Evolutionary conservation across 1,284 basidiomycete species (phyloP).

Genomic region (Tilletia caries): DNA sequence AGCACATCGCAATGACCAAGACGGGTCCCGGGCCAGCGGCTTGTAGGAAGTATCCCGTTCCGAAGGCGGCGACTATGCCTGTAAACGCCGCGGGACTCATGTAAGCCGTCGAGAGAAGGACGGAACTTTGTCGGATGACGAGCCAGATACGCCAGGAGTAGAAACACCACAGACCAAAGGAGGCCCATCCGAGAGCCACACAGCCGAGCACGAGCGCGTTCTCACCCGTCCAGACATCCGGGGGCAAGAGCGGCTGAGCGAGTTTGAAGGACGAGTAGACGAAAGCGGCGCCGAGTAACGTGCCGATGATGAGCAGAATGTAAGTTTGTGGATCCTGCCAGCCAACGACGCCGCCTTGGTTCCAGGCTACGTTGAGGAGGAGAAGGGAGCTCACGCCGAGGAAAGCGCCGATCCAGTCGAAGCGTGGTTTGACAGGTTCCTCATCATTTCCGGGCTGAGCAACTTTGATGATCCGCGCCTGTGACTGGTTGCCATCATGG

Average conservation of each 20-base stretch:
- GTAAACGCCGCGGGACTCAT: constrained; percentile 24
- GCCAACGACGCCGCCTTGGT: constrained; percentile 39
- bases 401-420: constrained; percentile 33
- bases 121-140: neutral
- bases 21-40: constrained; percentile 25
- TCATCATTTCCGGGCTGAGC: too few species aligned
- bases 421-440: constrained; percentile 7
- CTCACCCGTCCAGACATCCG: constrained; percentile 24
- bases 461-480: too few species aligned
- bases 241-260: constrained; percentile 30
- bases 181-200: constrained; percentile 31
- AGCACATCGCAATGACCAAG: constrained; percentile 31
- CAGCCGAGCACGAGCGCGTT: constrained; percentile 25
- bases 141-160: constrained; percentile 16
- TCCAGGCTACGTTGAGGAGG: constrained; percentile 40
- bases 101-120: constrained; percentile 23
- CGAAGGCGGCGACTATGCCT: constrained; percentile 31
- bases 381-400: constrained; percentile 32
- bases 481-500: too few species aligned
- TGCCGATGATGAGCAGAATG: constrained; percentile 35
- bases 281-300: constrained; percentile 29
- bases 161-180: constrained; percentile 37
- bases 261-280: constrained; percentile 24
- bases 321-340: constrained; percentile 35
- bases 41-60: constrained; percentile 25